phyloP scores from a whole-genome alignment of 345 rosid species.

The Reutealis trisperma region DNA sequence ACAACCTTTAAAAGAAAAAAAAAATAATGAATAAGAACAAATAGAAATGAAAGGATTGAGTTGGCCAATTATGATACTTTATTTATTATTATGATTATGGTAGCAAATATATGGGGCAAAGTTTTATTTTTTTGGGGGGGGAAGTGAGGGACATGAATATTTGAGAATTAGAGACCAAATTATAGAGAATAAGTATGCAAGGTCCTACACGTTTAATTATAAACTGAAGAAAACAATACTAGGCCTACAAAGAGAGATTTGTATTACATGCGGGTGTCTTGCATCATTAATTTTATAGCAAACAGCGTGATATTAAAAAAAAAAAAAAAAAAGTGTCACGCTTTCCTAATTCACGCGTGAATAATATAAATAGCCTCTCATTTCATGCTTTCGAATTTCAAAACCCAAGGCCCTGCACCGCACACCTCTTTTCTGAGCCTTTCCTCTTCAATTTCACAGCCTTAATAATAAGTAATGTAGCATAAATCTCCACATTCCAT shows the following conservation, averaged over 20 bases:
- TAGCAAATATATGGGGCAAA: not conserved
- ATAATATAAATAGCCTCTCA: conserved; percentile 12
- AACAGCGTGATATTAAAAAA: no score
- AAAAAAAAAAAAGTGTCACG: conserved; percentile 22
- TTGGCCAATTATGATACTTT: no score
- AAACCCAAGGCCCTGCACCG: conserved; percentile 41
- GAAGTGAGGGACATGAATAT: not conserved
- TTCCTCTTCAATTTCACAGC: not conserved
- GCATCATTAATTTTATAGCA: no score
- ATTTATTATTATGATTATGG: no score
- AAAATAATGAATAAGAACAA: no score
- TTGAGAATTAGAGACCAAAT: not conserved
- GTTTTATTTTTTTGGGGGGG: not conserved
- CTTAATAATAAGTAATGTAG: no score
- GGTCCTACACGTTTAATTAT: not conserved
- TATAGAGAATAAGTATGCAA: not conserved
- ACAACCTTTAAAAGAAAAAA: no score
- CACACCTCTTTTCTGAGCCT: not conserved
- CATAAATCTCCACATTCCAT: not conserved
- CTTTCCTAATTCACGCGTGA: conserved; percentile 60
- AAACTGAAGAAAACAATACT: no score
- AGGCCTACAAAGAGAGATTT: no score
- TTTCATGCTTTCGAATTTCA: conserved; percentile 49
- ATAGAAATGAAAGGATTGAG: no score
- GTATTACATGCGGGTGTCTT: no score